Conservation (phyloP, 106 monocot genomes). For the Dendrobium catenatum region DNA sequence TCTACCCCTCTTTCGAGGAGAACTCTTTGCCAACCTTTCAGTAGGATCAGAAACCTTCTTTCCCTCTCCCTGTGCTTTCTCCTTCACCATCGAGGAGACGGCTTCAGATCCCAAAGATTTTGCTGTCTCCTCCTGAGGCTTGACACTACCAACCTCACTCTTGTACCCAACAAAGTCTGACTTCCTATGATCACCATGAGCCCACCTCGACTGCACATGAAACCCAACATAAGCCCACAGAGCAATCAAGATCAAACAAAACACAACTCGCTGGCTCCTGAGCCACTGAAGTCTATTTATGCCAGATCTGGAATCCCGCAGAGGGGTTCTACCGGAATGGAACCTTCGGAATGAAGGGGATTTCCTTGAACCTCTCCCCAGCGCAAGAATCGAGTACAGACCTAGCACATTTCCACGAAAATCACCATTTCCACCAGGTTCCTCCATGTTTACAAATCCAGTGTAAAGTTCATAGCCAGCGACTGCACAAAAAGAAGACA, state of each 20-base stretch:
- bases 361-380: constrained; percentile 33
- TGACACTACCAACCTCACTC: constrained; percentile 15
- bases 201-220: constrained; percentile 74
- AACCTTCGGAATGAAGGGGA: constrained; percentile 49
- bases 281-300: constrained; percentile 32
- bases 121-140: constrained; percentile 13
- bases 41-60: constrained; percentile 12
- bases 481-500: not conserved
- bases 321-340: constrained; percentile 36
- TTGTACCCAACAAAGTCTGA: constrained; percentile 43
- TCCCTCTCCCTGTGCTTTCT: constrained; percentile 6
- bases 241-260: constrained; percentile 57
- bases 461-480: not conserved
- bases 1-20: constrained; percentile 21
- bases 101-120: constrained; percentile 3
- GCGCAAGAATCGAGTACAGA: constrained; percentile 21
- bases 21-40: constrained; percentile 14
- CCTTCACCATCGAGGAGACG: constrained; percentile 12
- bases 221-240: constrained; percentile 80
- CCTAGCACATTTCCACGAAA: constrained; percentile 23
- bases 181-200: constrained; percentile 51
- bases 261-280: constrained; percentile 46
- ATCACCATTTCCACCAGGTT: constrained; percentile 25
- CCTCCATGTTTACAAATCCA: constrained; percentile 40
- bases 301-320: constrained; percentile 37